Evolutionary conservation across 257 asterid genomes (phyloP), one percentile per base, ranked within the genome.

Genomic region (Echium plantagineum): DNA sequence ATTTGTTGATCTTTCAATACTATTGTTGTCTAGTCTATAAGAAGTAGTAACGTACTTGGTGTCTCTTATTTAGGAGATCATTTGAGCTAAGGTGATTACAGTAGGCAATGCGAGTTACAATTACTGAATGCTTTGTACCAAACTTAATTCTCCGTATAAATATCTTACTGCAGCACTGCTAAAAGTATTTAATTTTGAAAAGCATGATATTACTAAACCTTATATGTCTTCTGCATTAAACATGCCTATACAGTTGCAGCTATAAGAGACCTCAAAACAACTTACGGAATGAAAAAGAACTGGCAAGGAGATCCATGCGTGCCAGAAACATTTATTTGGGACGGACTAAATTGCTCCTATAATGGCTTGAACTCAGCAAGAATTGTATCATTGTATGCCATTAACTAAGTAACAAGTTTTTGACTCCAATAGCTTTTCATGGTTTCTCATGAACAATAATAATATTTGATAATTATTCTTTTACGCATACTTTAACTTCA

Each of bases 301-400:
- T 81, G 84, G 84, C 69, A 68, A 63, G 87, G 84, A 17, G 84
- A 78, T 57, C 82, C 82, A 12, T 81, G 84, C 55, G 16, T 74
- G 5, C 67, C 84, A 10, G 3, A 31, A 54, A 26, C 5, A 4
- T 64, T 51, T 57, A 4, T 49, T 18, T 78, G 84, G 87, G 66
- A 61, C 21, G 80, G 84, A 35, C 66, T 81, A 56, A 62, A 70
- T 49, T 81, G 87, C 78, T 31, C 28, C 18, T 63, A 67, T 22
- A 22, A 59, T 38, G 31, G n/a, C 20, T 53, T 51, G 38, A 17
- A 13, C 31, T 15, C 70, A n/a, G 63, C 79, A 22, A 60, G 61
- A 65, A 70, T 77, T 49, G 62, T 21, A 42, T 59, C 70, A 22
- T 51, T 81, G 84, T 81, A 78, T 46, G 72, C 18, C 59, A 5